A percentile compares a stretch with the other conserved stretches of the same genome.
phyloP scores from a whole-genome alignment of 2,329 filamentous ascomycete genomes.

The Lachnellula occidentalis region DNA sequence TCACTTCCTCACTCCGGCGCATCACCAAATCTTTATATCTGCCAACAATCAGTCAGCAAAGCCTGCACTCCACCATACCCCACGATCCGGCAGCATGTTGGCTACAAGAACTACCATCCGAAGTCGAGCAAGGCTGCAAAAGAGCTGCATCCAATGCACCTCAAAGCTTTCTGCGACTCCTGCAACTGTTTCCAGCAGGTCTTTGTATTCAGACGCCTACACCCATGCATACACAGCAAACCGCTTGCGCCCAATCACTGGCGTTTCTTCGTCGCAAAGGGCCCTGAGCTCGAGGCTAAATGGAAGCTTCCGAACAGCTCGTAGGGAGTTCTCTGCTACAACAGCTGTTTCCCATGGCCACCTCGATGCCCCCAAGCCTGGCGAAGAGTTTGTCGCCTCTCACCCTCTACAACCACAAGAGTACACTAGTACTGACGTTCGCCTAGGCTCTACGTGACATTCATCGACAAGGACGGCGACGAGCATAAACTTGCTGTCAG shows the following conservation, averaged over 20 bases:
- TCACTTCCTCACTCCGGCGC: neutral
- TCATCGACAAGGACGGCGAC: slow-evolving; percentile 83
- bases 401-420: slow-evolving; percentile 2
- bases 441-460: slow-evolving; percentile 75
- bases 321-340: slow-evolving; percentile 58
- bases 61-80: neutral
- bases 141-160: slow-evolving; percentile 9
- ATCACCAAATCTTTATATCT: neutral
- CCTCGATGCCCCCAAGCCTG: slow-evolving; percentile 75
- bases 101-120: slow-evolving; percentile 6
- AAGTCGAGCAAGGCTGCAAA: slow-evolving; percentile 7
- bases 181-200: slow-evolving; percentile 3
- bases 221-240: neutral
- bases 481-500: slow-evolving; percentile 73
- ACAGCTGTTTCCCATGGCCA: slow-evolving; percentile 65
- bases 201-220: slow-evolving; percentile 1
- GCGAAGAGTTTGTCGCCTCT: slow-evolving; percentile 68
- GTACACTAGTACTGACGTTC: slow-evolving; percentile 1
- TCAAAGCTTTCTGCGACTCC: slow-evolving; percentile 9
- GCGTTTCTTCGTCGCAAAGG: neutral
- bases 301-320: neutral
- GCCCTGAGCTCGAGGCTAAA: neutral
- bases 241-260: neutral
- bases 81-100: slow-evolving; percentile 7
- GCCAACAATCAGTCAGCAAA: neutral